A percentile compares a stretch with the other conserved stretches of the same genome.
These are phyloP conservation scores for Dryas alaskensis DNA, from an alignment of 306 rosid genomes.

Conservation along the genomic window DNA sequence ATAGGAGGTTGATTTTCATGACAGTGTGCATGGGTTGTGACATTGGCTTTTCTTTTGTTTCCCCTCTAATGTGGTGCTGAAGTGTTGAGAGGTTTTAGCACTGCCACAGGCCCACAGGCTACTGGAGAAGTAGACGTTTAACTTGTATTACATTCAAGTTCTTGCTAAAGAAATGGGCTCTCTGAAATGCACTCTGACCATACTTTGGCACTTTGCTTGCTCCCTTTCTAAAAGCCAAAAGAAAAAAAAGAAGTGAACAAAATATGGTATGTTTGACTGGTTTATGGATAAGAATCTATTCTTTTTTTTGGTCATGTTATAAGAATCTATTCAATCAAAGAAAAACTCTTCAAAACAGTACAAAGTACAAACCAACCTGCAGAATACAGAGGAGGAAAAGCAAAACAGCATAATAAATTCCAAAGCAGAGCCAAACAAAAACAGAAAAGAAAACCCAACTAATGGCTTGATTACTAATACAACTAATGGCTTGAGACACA, in stretches of 20 bases:
- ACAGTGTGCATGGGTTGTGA: too few relatives aligned
- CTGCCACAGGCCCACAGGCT: too few relatives aligned
- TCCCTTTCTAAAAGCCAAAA: not conserved
- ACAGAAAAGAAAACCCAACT: not conserved
- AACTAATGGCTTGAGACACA: not conserved
- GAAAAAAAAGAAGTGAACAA: not conserved
- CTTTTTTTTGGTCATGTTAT: too few relatives aligned
- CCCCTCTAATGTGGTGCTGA: too few relatives aligned
- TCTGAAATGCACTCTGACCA: not conserved
- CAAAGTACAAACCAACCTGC: conserved; percentile 15
- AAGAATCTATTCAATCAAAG: not conserved
- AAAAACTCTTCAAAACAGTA: not conserved
- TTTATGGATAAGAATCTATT: not conserved
- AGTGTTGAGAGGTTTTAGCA: too few relatives aligned
- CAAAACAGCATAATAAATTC: not conserved
- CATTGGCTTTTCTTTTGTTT: too few relatives aligned
- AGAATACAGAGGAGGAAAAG: not conserved
- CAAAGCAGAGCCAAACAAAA: not conserved
- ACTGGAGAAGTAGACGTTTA: too few relatives aligned
- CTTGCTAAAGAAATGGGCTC: not conserved
- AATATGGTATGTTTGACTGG: not conserved
- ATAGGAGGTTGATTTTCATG: too few relatives aligned
- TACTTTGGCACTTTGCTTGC: not conserved
- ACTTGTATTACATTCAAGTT: not conserved
- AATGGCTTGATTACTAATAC: not conserved